Evolutionary conservation across 2,329 filamentous ascomycete species (phyloP), one percentile per base, ranked within the genome.

Genomic region (Dothideomycetes sp.): DNA sequence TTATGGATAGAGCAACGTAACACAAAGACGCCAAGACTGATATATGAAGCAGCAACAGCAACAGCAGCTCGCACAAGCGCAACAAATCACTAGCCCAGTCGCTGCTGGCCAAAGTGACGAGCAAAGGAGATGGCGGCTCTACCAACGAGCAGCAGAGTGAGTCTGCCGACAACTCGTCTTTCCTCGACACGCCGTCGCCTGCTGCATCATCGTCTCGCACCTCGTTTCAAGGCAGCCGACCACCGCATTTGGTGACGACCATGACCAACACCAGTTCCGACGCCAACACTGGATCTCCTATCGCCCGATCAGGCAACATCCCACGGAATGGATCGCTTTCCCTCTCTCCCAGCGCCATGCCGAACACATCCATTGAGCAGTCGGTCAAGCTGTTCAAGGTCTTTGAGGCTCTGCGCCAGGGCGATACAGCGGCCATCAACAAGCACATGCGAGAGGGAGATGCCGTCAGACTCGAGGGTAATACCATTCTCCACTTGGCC

Each of bases 311-410:
- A 17, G 31, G 47, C 34, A 37, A 33, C 33, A 44, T 30, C 28
- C 45, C 15, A 25, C 17, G 49, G 53, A 11, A 55, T 55, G 20
- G 44, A 47, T 16, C 58, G 53, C 23, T 57, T 57, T 15, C 53
- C 49, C 31, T 41, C 50, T 39, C 36, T 12, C 43, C 45, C n/a
- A 46, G 47, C 18, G 41, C 44, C 2, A 49, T 34, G 12, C 46
- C 51, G 5, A 45, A 47, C 17, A 48, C 49, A 5, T 67, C 65
- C 4, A 83, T 98, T 44, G 88, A 98, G 58, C 87, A 94, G 62
- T 95, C 89, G 0, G 86, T 98, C 39, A 79, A 83, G 57, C 88
- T 94, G 50, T 98, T 98, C 63, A 80, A 88, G 50, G 78, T 95
- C 33, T 94, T 96, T 57, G 91, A 96, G 65, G 83, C 88, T 29